A percentile compares a stretch with the other conserved stretches of the same genome.
Evolutionary conservation across 2,329 filamentous ascomycete genomes (phyloP).

Genomic region (Cercospora brassicicola): DNA sequence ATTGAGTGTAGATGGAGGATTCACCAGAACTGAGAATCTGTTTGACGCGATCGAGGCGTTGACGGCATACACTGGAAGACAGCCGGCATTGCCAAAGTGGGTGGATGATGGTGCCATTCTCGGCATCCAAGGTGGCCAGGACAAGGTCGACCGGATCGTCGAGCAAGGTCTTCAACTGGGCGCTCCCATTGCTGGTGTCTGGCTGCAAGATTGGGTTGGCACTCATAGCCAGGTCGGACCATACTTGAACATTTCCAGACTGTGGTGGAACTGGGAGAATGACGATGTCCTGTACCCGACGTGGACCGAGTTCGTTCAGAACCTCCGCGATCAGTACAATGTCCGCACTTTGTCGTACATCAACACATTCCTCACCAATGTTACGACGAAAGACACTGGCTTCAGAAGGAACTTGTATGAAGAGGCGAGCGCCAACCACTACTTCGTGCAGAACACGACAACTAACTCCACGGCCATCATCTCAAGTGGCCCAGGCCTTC

Average conservation of each 20-base stretch:
- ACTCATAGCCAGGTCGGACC: constrained; percentile 40
- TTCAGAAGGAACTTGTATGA: constrained; percentile 38
- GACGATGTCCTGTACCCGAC: constrained; percentile 40
- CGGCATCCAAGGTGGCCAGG: constrained; percentile 42
- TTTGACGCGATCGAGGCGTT: constrained; percentile 40
- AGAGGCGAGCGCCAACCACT: constrained; percentile 36
- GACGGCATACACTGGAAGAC: constrained; percentile 39
- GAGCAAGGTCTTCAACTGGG: constrained; percentile 34
- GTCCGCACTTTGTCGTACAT: constrained; percentile 40
- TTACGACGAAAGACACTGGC: constrained; percentile 39
- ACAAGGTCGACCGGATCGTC: constrained; percentile 41
- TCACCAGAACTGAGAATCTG: constrained; percentile 30
- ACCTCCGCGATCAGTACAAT: constrained; percentile 37
- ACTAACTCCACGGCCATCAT: constrained; percentile 39
- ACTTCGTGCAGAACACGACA: constrained; percentile 41
- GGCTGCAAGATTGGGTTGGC: constrained; percentile 43
- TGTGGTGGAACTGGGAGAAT: constrained; percentile 46
- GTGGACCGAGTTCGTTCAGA: constrained; percentile 41
- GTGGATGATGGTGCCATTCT: constrained; percentile 39
- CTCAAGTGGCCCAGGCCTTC: constrained; percentile 41
- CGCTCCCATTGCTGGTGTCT: constrained; percentile 41
- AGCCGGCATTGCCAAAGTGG: constrained; percentile 39
- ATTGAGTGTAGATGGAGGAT: constrained; percentile 30
- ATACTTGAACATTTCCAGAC: constrained; percentile 39
- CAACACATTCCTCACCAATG: constrained; percentile 41